Base-by-base conservation (phyloP, 805 yeast species). In the Maudiozyma serrabonitensis region DNA sequence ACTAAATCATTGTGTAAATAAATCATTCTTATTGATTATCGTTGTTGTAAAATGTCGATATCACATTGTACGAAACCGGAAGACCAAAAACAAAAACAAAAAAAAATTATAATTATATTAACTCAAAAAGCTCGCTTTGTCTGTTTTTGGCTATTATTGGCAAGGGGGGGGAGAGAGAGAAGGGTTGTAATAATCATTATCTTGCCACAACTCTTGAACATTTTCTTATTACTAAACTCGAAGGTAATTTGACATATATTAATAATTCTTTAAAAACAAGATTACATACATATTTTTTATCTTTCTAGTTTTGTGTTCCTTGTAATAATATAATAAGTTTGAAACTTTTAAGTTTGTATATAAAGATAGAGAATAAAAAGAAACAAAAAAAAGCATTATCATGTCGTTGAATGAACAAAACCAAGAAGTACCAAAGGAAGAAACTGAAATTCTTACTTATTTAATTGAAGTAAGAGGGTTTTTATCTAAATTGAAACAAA, bases 401-500 rank as follows among this genome's bases (percentile, higher is more conserved):
- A 39, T 39, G 19, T 39, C 25, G 15, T 21, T 12, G 32, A 16
- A 13, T 23, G 21, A 41, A 15, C 16, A 46, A 16, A 41, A 50
- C 6, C 53, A 53, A 32, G 49, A 34, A 25, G 69, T 72, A 23
- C 75, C 75, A 15, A 52, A 55, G 34, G 64, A 60, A 18, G 75
- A 72, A 52, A 64, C 63, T 47, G 60, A 52, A 2, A 61, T 78
- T 45, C 69, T 72, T 48, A 66, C 68, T 21, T 67, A 71, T 42
- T 60, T 79, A 13, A 57, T 72, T 2, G 68, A 61, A 16, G 71
- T 75, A 34, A 71, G 83, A 54, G 66, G 67, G 37, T 55, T 61
- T 8, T 62, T 80, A 13, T 69, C 79, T 0, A 59, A 62, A 9
- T 62, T 78, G 56, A 86, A 84, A 60, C 80, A 79, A 62, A 84